Base-by-base conservation (phyloP, 306 rosid species). In the Morella rubra region DNA sequence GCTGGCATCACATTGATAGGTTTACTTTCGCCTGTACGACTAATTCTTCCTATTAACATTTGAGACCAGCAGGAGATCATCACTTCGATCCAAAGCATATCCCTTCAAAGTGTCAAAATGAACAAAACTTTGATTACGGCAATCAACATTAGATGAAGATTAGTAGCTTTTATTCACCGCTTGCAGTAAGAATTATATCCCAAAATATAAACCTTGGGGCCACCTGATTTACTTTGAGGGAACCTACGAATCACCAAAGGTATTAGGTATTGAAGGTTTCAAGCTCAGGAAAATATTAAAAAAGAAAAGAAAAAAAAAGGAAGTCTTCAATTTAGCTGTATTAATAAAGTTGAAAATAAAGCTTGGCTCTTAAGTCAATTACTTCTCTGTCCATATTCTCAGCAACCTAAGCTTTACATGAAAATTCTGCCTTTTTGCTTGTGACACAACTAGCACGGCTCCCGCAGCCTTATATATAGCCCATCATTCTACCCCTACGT, bases 1-100 rank as follows among this genome's bases (percentile, higher is more conserved):
- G 51, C 44, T 27, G 44, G 61, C 77, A 74, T 40, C 50, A 47
- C 56, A 32, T 32, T 15, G 70, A 73, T 41, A 73, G 66, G 73
- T 77, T 71, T 49, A 64, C 56, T 45, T 32, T 32, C 37, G 37
- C 3, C 37, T 32, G 0, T 32, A 32, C 37, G 37, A 32, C 37
- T 32, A 2, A 32, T 32, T 32, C 37, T 32, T 32, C 37, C 2
- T 32, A 45, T 2, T 10, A 11, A 2, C 5, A 14, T 15, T 4
- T 4, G 7, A 6, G 16, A 64, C 15, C 46, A 40, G 19, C 47
- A 8, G 40, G n/a, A 10, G 1, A 14, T 40, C 37, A 2, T n/a
- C 14, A n/a, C 69, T 59, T 32, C 37, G 7, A 22, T 4, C 13
- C 19, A 16, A 20, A 9, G 0, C 5, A 27, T 19, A 37, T 40